Conservation (phyloP, 2,329 filamentous ascomycete genomes). For the Hortaea werneckii region DNA sequence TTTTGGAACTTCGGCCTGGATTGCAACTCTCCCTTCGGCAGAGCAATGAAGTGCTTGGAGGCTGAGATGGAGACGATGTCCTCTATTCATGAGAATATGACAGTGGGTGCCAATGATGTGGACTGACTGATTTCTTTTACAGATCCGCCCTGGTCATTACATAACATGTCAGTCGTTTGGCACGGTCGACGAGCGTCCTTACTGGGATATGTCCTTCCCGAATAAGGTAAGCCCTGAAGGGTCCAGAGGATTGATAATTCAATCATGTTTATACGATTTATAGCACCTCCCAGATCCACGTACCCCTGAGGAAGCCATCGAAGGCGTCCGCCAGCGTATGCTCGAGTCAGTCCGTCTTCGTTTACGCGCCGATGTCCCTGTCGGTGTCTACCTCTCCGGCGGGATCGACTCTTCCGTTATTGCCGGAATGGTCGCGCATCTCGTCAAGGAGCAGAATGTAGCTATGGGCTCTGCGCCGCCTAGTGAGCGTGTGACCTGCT, state of each 20-base stretch:
- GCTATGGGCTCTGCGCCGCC: slow-evolving; percentile 37
- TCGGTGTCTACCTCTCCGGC: slow-evolving; percentile 48
- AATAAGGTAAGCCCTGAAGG: slow-evolving; percentile 35
- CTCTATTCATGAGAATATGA: too few relatives aligned
- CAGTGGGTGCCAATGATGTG: too few relatives aligned
- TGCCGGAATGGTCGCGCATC: slow-evolving; percentile 46
- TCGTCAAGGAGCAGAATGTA: slow-evolving; percentile 39
- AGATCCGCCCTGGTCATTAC: slow-evolving; percentile 38
- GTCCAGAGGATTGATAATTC: background rate
- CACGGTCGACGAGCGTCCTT: slow-evolving; percentile 32
- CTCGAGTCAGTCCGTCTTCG: slow-evolving; percentile 44
- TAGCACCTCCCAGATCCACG: slow-evolving; percentile 28
- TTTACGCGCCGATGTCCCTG: slow-evolving; percentile 47
- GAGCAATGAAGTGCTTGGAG: too few relatives aligned
- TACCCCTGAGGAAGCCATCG: slow-evolving; percentile 41
- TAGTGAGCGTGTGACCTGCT: slow-evolving; percentile 34
- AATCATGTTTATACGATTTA: background rate
- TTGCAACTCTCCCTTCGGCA: too few relatives aligned
- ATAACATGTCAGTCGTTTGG: slow-evolving; percentile 31
- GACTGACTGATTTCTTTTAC: slow-evolving; percentile 4
- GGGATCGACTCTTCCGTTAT: slow-evolving; percentile 49
- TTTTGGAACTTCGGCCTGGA: background rate
- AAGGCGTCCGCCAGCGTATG: slow-evolving; percentile 39
- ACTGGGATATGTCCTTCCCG: slow-evolving; percentile 45
- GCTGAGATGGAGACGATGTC: too few relatives aligned